These are phyloP conservation scores for Ceriops tagal DNA, from an alignment of 345 rosid genomes.

Conservation along the genomic window DNA sequence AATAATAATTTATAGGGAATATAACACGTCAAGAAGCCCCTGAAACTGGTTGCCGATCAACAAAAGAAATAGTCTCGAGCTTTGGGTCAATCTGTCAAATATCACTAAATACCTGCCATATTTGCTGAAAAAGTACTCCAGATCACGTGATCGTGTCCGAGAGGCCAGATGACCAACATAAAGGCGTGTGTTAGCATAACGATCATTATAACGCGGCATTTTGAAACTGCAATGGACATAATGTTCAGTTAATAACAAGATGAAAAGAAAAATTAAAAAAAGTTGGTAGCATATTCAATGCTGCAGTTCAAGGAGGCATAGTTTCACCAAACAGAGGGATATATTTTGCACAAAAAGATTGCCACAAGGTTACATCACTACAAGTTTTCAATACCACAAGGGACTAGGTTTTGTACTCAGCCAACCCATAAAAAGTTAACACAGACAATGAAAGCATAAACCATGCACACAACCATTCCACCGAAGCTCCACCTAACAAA, in stretches of 20 bases:
- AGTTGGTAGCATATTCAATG: not conserved
- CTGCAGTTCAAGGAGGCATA: too few species aligned
- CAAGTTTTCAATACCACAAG: too few species aligned
- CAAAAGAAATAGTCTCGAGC: not conserved
- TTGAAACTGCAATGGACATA: slow-evolving; percentile 24
- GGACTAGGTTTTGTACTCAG: too few species aligned
- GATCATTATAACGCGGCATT: slow-evolving; percentile 79
- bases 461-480: too few species aligned
- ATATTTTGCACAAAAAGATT: too few species aligned
- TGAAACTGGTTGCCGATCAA: not conserved
- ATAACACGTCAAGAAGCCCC: not conserved
- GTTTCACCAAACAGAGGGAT: too few species aligned
- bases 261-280: not conserved
- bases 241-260: not conserved
- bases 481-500: too few species aligned
- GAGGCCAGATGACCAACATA: slow-evolving; percentile 70
- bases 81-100: not conserved
- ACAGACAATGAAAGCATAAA: too few species aligned
- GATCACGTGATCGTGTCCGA: slow-evolving; percentile 63
- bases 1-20: not conserved
- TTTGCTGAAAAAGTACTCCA: slow-evolving; percentile 67
- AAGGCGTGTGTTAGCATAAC: slow-evolving; percentile 60
- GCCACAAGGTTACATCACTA: too few species aligned
- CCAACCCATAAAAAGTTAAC: too few species aligned
- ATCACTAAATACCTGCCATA: slow-evolving; percentile 55